Base-by-base conservation (phyloP, 179 eudicot species). In the Silene vulgaris region DNA sequence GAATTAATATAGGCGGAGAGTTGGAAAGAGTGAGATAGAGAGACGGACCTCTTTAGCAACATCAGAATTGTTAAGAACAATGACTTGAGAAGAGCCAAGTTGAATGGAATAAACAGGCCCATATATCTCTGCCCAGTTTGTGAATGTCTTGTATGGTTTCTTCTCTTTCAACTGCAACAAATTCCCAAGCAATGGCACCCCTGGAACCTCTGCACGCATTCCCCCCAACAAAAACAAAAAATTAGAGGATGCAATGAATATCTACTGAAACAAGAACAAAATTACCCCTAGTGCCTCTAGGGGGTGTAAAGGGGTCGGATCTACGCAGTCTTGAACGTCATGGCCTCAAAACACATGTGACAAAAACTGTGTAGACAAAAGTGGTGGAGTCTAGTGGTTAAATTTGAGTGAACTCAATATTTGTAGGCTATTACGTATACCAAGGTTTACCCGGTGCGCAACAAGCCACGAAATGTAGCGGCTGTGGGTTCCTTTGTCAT, bases 71-170 rank as follows among this genome's bases (percentile, higher is more conserved):
- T 84, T 95, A 73, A 95, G 91, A 16, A 96, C 97, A 20, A 96
- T 82, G 52, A 91, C 65, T 21, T 69, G 77, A 77, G 81, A 87
- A 65, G 92, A 80, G 0, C 96, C 97, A 50, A 92, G 88, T 65
- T 80, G 88, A 67, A 93, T 92, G 2, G 99, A 92, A 79, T 96
- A 96, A 43, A 92, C 69, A 8, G 97, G 99, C 0, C 99, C 99
- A 66, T 90, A 86, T 70, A 56, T 82, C 77, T 90, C 89, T 17
- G 97, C 96, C 99, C 97, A 95, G 17, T 80, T 82, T 0, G 91
- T 81, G 71, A 92, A 95, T 5, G 95, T 90, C 85, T 84, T 89
- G 83, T 84, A 90, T 3, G 97, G 97, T 74, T 95, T 92, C 86
- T 90, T 90, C 87, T 89, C 98, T 77, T 85, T 88, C 65, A 94